Evolutionary conservation across 73 alveolate species (phyloP).

Genomic region (Paramecium octaurelia): DNA sequence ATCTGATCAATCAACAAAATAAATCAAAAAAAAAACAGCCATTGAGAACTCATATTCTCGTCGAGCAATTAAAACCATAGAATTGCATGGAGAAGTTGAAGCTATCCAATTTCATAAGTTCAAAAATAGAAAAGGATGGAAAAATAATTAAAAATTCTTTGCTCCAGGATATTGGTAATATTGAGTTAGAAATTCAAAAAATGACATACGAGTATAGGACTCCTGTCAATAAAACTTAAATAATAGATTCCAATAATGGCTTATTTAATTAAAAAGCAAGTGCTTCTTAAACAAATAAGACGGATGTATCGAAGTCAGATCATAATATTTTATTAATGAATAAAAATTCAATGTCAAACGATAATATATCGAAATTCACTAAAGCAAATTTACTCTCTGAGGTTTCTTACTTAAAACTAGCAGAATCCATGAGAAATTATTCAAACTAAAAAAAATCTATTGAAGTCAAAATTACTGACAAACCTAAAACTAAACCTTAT

Average conservation of each 20-base stretch:
- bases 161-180: not conserved
- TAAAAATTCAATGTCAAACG: not conserved
- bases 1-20: not conserved
- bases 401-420: not conserved
- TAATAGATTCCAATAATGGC: not conserved
- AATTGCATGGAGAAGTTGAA: not conserved
- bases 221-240: not conserved
- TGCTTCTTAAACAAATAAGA: not conserved
- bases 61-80: not conserved
- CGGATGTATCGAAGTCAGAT: not conserved
- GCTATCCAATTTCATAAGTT: not conserved
- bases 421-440: not conserved
- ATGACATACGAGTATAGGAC: not conserved
- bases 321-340: not conserved
- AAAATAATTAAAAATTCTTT: not conserved
- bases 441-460: not conserved
- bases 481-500: not conserved
- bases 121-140: not conserved
- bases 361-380: not conserved
- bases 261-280: not conserved
- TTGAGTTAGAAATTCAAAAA: not conserved
- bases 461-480: not conserved
- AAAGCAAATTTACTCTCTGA: not conserved
- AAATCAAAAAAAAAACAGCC: not conserved
- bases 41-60: not conserved